A percentile compares a stretch with the other conserved stretches of the same genome.
Conservation (phyloP, 805 yeast species). For the Ogataea allantospora region DNA sequence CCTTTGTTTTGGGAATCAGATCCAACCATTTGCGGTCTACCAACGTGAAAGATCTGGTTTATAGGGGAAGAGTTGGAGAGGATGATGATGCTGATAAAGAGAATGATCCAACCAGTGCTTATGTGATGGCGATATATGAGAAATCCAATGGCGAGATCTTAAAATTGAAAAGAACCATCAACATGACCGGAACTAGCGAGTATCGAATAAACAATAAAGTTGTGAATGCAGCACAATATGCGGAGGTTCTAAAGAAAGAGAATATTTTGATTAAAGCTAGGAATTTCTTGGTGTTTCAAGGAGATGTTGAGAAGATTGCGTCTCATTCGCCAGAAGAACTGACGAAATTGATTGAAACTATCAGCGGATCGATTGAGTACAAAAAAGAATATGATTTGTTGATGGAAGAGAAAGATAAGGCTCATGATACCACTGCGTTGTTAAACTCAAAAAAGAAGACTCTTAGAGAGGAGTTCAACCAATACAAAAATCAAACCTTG, state of each 20-base stretch:
- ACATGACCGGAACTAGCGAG: slow-evolving; percentile 58
- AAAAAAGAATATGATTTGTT: slow-evolving; percentile 64
- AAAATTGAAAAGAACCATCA: slow-evolving; percentile 61
- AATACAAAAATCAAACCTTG: slow-evolving; percentile 69
- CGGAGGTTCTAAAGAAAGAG: slow-evolving; percentile 64
- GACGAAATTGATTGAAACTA: slow-evolving; percentile 70
- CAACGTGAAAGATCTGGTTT: slow-evolving; percentile 71
- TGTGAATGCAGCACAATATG: slow-evolving; percentile 65
- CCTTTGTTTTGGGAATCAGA: slow-evolving; percentile 87
- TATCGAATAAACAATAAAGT: slow-evolving; percentile 61
- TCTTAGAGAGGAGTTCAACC: slow-evolving; percentile 69
- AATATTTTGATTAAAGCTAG: slow-evolving; percentile 85
- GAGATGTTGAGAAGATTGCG: slow-evolving; percentile 93
- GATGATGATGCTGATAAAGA: slow-evolving; percentile 24
- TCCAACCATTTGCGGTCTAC: slow-evolving; percentile 73
- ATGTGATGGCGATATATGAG: slow-evolving; percentile 77
- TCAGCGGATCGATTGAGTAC: slow-evolving; percentile 76
- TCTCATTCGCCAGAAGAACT: slow-evolving; percentile 78
- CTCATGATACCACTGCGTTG: slow-evolving; percentile 61
- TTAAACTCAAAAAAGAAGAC: slow-evolving; percentile 69
- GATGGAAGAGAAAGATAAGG: slow-evolving; percentile 60
- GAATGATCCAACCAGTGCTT: slow-evolving; percentile 52
- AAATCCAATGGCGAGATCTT: slow-evolving; percentile 57
- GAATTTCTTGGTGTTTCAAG: slow-evolving; percentile 93
- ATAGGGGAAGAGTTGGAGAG: slow-evolving; percentile 59